A percentile compares a stretch with the other conserved stretches of the same genome.
phyloP scores from a whole-genome alignment of 2,329 filamentous ascomycete species.

The Fusarium acutatum region DNA sequence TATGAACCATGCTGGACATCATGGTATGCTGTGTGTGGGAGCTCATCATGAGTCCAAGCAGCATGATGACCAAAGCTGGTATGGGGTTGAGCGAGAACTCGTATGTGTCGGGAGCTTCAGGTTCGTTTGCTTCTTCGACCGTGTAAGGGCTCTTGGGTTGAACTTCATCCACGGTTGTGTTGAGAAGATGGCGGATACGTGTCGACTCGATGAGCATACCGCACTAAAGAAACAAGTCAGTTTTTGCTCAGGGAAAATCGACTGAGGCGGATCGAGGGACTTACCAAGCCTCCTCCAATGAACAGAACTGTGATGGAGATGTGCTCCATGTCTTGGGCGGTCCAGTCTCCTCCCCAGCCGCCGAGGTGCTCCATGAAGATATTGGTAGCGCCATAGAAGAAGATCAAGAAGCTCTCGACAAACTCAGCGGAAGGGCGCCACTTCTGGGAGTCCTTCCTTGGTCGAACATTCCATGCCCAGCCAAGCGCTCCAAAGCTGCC shows the following conservation, averaged over 20 bases:
- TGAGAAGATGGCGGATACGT: conserved; percentile 72
- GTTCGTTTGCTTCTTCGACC: conserved; percentile 60
- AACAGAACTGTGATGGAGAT: conserved; percentile 93
- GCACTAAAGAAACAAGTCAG: conserved; percentile 56
- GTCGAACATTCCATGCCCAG: conserved; percentile 94
- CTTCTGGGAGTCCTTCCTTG: conserved; percentile 62
- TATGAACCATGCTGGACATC: conserved; percentile 91
- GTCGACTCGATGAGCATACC: conserved; percentile 88
- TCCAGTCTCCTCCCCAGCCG: conserved; percentile 76
- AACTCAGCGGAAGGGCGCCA: conserved; percentile 88
- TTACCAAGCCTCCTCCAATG: conserved; percentile 87
- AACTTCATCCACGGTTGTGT: conserved; percentile 57
- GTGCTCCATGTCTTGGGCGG: conserved; percentile 85
- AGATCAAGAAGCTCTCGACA: conserved; percentile 88
- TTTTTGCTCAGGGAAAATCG: neutral
- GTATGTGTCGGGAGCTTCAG: conserved; percentile 70
- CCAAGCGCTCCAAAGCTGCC: conserved; percentile 90
- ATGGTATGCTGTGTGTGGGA: conserved; percentile 86
- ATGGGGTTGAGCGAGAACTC: conserved; percentile 85
- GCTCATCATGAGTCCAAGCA: conserved; percentile 94
- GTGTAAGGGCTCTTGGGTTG: conserved; percentile 46
- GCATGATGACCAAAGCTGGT: conserved; percentile 83
- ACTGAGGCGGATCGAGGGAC: conserved; percentile 41
- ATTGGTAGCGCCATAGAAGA: conserved; percentile 87
- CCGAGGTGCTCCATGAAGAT: conserved; percentile 92